A percentile compares a stretch with the other conserved stretches of the same genome.
Evolutionary conservation across 495 filamentous ascomycete species (phyloP).

Genomic region (Penicillium turbatum): DNA sequence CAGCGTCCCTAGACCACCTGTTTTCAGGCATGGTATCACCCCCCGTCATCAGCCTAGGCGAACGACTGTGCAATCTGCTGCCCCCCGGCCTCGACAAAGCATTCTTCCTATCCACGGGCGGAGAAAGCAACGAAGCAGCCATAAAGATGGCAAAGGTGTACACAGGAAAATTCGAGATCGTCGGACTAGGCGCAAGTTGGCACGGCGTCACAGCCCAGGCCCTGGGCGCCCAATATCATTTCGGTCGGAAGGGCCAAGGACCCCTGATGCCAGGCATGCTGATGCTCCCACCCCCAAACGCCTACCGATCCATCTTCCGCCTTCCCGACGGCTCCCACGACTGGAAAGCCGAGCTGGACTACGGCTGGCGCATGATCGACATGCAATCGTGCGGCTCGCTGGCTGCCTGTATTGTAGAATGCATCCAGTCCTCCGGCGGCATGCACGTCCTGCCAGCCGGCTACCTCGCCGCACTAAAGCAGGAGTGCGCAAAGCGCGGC

Average conservation of each 20-base stretch:
- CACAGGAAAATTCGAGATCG: conserved; percentile 51
- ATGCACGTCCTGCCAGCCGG: conserved; percentile 44
- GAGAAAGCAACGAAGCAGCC: conserved; percentile 47
- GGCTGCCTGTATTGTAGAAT: conserved; percentile 52
- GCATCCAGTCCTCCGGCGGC: conserved; percentile 48
- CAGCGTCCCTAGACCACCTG: conserved; percentile 44
- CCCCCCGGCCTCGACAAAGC: conserved; percentile 44
- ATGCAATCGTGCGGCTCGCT: conserved; percentile 49
- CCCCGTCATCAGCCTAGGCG: conserved; percentile 42
- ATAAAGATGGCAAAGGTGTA: conserved; percentile 50
- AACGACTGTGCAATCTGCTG: conserved; percentile 35
- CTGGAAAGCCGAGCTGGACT: conserved; percentile 54
- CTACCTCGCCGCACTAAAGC: conserved; percentile 42
- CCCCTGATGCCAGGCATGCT: conserved; percentile 33
- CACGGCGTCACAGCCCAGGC: conserved; percentile 45
- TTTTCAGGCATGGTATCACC: conserved; percentile 47
- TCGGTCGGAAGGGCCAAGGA: conserved; percentile 38
- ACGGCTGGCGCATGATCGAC: conserved; percentile 49
- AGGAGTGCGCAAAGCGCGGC: conserved; percentile 44
- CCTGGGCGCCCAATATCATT: conserved; percentile 36
- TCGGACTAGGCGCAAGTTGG: conserved; percentile 44
- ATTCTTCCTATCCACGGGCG: conserved; percentile 47
- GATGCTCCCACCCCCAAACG: conserved; percentile 50
- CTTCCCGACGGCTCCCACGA: conserved; percentile 50
- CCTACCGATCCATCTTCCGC: conserved; percentile 50